Evolutionary conservation across 371 early-diverging fungal species (phyloP).

Genomic region (Mortierella sp.): DNA sequence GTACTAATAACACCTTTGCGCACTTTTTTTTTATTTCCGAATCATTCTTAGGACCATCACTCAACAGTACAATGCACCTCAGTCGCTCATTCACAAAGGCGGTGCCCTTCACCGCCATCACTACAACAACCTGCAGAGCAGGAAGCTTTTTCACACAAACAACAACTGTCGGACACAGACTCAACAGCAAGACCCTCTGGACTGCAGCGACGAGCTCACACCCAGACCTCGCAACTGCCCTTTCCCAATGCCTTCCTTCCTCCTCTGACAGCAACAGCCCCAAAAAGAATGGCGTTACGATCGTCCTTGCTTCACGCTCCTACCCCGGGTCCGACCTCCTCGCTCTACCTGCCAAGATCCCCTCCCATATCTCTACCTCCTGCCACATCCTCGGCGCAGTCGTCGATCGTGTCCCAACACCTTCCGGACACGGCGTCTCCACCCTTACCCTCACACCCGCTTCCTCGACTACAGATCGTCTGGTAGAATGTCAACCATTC

Average conservation of each 20-base stretch:
- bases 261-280: neutral
- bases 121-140: neutral
- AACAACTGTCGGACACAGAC: neutral
- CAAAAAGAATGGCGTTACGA: slow-evolving; percentile 24
- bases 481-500: slow-evolving; percentile 35
- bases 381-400: slow-evolving; percentile 62
- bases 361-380: slow-evolving; percentile 20
- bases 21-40: slow-evolving; percentile 7
- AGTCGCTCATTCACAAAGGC: slow-evolving; percentile 13
- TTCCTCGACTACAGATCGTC: slow-evolving; percentile 38
- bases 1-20: neutral
- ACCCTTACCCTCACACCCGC: slow-evolving; percentile 53
- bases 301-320: slow-evolving; percentile 51
- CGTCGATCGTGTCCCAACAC: slow-evolving; percentile 68
- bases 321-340: slow-evolving; percentile 47
- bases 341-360: slow-evolving; percentile 31
- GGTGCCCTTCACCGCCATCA: neutral
- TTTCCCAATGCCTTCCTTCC: slow-evolving; percentile 31
- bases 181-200: slow-evolving; percentile 25
- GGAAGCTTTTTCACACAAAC: neutral
- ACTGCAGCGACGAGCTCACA: slow-evolving; percentile 49
- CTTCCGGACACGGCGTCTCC: slow-evolving; percentile 66
- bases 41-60: neutral
- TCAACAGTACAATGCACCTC: slow-evolving; percentile 17
- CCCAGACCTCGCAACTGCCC: slow-evolving; percentile 42